A percentile compares a stretch with the other conserved stretches of the same genome.
phyloP scores from a whole-genome alignment of 2,329 filamentous ascomycete genomes.

The Phialemoniopsis sp. region DNA sequence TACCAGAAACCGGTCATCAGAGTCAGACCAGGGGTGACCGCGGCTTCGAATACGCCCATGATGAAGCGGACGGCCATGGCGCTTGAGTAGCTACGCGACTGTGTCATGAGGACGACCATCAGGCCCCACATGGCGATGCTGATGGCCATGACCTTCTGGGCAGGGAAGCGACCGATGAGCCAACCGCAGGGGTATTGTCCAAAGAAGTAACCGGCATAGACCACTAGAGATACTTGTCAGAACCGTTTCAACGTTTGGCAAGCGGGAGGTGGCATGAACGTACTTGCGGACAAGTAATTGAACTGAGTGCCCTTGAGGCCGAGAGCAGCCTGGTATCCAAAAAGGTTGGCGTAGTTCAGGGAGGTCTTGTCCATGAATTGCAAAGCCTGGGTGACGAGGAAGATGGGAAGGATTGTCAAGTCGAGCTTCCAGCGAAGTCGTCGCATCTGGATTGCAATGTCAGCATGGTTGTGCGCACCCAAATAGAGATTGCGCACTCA shows the following conservation, averaged over 20 bases:
- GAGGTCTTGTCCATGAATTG: constrained; percentile 25
- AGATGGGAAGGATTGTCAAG: constrained; percentile 20
- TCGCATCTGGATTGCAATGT: constrained; percentile 2
- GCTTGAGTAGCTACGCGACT: constrained; percentile 18
- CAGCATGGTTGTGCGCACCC: background rate
- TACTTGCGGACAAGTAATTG: constrained; percentile 27
- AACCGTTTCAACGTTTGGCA: background rate
- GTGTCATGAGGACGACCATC: constrained; percentile 25
- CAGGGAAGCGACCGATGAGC: constrained; percentile 29
- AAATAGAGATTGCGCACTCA: background rate
- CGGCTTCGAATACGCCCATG: constrained; percentile 23
- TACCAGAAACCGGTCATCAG: constrained; percentile 44
- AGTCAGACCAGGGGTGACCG: constrained; percentile 41
- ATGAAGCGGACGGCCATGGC: constrained; percentile 19
- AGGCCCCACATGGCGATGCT: constrained; percentile 25
- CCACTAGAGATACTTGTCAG: constrained; percentile 13
- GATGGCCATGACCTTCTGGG: constrained; percentile 25
- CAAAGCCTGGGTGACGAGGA: constrained; percentile 22
- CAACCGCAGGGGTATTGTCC: constrained; percentile 34
- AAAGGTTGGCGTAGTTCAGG: constrained; percentile 26
- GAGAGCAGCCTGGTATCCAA: constrained; percentile 20
- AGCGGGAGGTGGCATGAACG: background rate
- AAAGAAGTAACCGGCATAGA: constrained; percentile 34
- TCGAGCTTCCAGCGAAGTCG: constrained; percentile 23
- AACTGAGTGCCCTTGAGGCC: constrained; percentile 25